Percentiles rank a stretch among this genome's conserved stretches.
Conservation (phyloP, 257 asterid genomes). For the Fraxinus quadrangulata region DNA sequence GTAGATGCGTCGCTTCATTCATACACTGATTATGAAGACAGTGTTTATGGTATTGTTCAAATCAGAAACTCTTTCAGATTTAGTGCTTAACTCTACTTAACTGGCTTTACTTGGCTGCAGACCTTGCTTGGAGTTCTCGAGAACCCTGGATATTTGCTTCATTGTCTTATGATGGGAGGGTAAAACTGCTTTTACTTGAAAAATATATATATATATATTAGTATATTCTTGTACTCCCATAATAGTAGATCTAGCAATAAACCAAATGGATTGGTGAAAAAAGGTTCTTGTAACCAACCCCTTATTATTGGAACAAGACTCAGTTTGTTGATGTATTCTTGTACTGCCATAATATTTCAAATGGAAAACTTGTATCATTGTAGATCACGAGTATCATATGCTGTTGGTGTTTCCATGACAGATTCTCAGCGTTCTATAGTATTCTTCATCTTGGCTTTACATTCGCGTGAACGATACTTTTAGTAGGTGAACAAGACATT, state of each 20-base stretch:
- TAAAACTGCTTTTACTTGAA: conserved; percentile 38
- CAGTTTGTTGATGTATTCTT: background rate
- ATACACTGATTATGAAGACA: conserved; percentile 89
- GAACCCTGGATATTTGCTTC: conserved; percentile 99
- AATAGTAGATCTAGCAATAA: background rate
- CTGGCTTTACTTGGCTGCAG: conserved; percentile 43
- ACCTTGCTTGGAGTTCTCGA: conserved; percentile 93
- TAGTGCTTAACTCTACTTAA: conserved; percentile 27
- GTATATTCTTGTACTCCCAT: background rate
- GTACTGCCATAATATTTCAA: background rate
- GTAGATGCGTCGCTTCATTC: conserved; percentile 66
- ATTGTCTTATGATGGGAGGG: conserved; percentile 97
- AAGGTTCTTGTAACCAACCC: background rate
- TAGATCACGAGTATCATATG: background rate
- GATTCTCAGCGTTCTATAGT: background rate
- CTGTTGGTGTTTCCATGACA: background rate
- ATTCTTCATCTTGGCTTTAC: background rate
- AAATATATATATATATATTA: too few relatives aligned
- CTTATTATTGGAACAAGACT: background rate
- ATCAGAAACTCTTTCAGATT: conserved; percentile 17
- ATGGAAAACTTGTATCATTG: background rate
- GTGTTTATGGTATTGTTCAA: conserved; percentile 74
- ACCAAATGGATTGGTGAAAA: background rate
- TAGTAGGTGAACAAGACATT: background rate
- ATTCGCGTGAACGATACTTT: background rate